Conservation (phyloP, 805 yeast species). For the Candida ovalis region DNA sequence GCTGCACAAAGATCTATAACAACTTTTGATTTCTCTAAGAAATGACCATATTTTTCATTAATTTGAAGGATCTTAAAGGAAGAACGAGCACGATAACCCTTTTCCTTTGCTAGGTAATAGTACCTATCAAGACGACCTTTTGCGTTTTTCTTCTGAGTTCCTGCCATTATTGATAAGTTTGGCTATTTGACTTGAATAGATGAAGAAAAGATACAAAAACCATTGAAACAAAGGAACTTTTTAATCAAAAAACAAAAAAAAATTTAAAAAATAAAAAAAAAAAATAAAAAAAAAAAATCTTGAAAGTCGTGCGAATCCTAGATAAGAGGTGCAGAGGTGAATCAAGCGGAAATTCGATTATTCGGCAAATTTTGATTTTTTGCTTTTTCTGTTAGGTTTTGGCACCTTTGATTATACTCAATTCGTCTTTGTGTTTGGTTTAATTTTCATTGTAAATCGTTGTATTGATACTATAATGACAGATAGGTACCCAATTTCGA, state of each 20-base stretch:
- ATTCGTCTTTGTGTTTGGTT: neutral
- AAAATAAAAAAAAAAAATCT: neutral
- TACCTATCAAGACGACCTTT: slow-evolving; percentile 99
- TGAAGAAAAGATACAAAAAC: neutral
- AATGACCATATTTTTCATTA: slow-evolving; percentile 95
- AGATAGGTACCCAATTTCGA: neutral
- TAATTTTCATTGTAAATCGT: too few relatives aligned
- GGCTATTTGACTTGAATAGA: neutral
- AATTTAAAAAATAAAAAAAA: neutral
- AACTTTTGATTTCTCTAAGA: slow-evolving; percentile 88
- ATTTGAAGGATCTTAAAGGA: slow-evolving; percentile 93
- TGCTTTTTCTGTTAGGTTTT: too few relatives aligned
- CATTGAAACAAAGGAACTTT: neutral
- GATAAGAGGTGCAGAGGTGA: neutral
- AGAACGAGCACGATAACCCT: slow-evolving; percentile 98
- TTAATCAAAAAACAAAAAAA: neutral
- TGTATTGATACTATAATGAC: neutral
- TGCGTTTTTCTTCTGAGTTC: slow-evolving; percentile 92
- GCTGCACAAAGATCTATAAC: slow-evolving; percentile 99
- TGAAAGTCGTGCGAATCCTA: neutral
- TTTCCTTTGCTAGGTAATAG: slow-evolving; percentile 94
- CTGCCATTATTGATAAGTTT: slow-evolving; percentile 36
- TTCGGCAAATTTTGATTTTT: too few relatives aligned
- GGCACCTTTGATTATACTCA: neutral
- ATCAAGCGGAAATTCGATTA: too few relatives aligned